A percentile compares a stretch with the other conserved stretches of the same genome.
These are phyloP conservation scores for Myxozyma lipomycoides DNA, from an alignment of 805 yeast species.

Conservation along the genomic window DNA sequence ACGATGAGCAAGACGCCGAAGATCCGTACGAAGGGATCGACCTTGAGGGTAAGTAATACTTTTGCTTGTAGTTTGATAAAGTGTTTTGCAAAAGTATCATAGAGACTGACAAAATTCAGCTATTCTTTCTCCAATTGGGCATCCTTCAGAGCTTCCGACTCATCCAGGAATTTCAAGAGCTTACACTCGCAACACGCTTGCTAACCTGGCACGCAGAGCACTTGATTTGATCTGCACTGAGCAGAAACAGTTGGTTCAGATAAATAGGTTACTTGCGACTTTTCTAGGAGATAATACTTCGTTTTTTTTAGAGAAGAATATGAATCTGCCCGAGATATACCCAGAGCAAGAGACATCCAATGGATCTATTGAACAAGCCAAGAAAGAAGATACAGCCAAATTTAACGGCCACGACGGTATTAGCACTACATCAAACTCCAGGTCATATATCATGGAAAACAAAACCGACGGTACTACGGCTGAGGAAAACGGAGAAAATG, in stretches of 20 bases:
- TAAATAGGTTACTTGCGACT: constrained; percentile 68
- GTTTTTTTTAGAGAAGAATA: constrained; percentile 56
- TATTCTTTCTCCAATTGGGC: constrained; percentile 70
- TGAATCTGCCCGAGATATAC: constrained; percentile 67
- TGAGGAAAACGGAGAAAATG: not conserved
- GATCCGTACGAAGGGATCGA: constrained; percentile 50
- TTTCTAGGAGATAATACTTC: constrained; percentile 84
- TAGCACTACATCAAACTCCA: not conserved
- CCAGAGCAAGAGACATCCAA: constrained; percentile 38
- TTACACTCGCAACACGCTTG: constrained; percentile 54
- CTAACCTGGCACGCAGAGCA: constrained; percentile 63
- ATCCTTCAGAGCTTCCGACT: constrained; percentile 71
- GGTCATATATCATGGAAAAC: constrained; percentile 11
- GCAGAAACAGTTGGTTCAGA: constrained; percentile 66
- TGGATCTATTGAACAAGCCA: constrained; percentile 20
- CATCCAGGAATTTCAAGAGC: constrained; percentile 69
- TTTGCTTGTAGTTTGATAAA: not conserved
- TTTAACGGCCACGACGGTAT: constrained; percentile 2
- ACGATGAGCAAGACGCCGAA: constrained; percentile 38
- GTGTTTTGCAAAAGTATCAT: not conserved
- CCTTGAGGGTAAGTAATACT: constrained; percentile 38
- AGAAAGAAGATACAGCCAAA: not conserved
- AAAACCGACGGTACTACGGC: constrained; percentile 13
- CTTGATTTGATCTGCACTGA: constrained; percentile 77
- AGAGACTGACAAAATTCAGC: constrained; percentile 30